phyloP scores from a whole-genome alignment of 2,329 filamentous ascomycete genomes.

The Neofusicoccum parvum region DNA sequence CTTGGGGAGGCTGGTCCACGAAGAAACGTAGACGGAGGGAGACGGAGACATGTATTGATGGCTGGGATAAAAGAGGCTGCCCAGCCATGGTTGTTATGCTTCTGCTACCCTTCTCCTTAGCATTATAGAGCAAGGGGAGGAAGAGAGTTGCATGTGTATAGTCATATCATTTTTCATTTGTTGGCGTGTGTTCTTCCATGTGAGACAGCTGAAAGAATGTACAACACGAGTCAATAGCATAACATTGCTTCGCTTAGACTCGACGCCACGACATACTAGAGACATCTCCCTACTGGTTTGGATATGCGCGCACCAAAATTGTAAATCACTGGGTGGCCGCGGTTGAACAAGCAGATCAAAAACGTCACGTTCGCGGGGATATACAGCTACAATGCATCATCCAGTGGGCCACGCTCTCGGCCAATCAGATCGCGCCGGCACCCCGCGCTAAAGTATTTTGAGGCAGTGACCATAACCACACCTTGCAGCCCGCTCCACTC shows the following conservation, averaged over 20 bases:
- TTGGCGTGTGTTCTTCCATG: slow-evolving; percentile 9
- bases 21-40: slow-evolving; percentile 14
- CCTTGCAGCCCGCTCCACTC: slow-evolving; percentile 5
- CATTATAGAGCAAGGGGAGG: slow-evolving; percentile 12
- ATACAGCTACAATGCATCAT: not conserved
- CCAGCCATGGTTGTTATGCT: slow-evolving; percentile 13
- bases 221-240: slow-evolving; percentile 5
- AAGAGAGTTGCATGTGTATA: slow-evolving; percentile 17
- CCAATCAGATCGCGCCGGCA: slow-evolving; percentile 10
- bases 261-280: not conserved
- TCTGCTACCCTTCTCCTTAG: slow-evolving; percentile 19
- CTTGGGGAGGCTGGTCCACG: not conserved
- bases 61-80: slow-evolving; percentile 19
- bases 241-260: slow-evolving; percentile 2
- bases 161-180: slow-evolving; percentile 20
- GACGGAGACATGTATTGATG: slow-evolving; percentile 18
- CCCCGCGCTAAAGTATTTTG: slow-evolving; percentile 15
- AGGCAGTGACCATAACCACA: slow-evolving; percentile 11
- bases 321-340: too few relatives aligned
- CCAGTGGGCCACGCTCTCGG: not conserved
- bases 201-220: slow-evolving; percentile 16
- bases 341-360: too few relatives aligned
- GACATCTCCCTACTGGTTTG: not conserved
- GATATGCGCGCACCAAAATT: too few relatives aligned
- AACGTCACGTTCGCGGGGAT: not conserved